Evolutionary conservation across 2,329 filamentous ascomycete genomes (phyloP), one percentile per base, ranked within the genome.

Genomic region (Penicillium sp.): DNA sequence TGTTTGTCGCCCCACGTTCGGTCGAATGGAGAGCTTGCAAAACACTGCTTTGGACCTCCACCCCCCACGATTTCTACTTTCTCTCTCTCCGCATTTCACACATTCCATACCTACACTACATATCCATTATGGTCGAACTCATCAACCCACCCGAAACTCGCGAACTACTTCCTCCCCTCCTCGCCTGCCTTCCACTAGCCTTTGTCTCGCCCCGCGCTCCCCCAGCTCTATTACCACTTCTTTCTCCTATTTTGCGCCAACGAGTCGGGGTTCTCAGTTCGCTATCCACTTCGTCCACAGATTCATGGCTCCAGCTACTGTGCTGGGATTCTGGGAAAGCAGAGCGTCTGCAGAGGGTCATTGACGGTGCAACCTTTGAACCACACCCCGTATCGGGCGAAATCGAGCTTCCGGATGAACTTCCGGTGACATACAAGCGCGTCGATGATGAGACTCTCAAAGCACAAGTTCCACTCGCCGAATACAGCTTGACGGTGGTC

Each of bases 331-430:
- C 73, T 2, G 69, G 72, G 7, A 77, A 79, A 51, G 84, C 81
- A 3, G 77, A 81, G 32, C 78, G 76, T 55, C 74, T 87, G 11
- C 80, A 82, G 47, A 72, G 76, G 13, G 69, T 82, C 22, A 77
- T 87, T 35, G 79, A 82, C 57, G 76, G 78, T 35, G 75, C 83
- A 32, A 76, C 76, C 18, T 80, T 87, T 54, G 85, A 87, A 68
- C 83, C 84, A 43, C 85, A 88, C 63, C 85, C 85, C 0, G 81
- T 82, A 3, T 87, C 85, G 1, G 85, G 85, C 46, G 85, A 88
- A 66, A 81, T 88, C 43, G 85, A 88, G 66, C 71, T 86, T 5
- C 80, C 82, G 20, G 82, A 84, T 40, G 78, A 82, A n/a, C 73
- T 81, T 32, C 72, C 76, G 4, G 77, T 84, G 34, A 74, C 77